These are phyloP conservation scores for Harringtonia aguacate DNA, from an alignment of 2,329 filamentous ascomycete genomes.

Conservation along the genomic window DNA sequence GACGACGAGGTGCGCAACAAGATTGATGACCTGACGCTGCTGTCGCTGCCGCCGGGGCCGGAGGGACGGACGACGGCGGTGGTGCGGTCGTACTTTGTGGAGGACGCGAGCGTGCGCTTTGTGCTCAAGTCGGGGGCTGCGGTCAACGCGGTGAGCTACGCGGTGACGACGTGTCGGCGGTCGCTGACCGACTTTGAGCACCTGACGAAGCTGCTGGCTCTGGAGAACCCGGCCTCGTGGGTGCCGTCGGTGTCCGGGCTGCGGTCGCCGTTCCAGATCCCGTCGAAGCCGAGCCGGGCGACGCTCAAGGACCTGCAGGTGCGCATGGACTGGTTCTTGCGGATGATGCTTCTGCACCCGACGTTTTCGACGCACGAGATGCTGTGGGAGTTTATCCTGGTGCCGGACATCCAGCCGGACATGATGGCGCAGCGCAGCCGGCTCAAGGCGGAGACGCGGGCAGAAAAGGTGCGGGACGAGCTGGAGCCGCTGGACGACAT, in stretches of 20 bases:
- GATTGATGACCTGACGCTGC: conserved; percentile 85
- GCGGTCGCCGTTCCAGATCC: conserved; percentile 84
- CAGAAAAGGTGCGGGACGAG: conserved; percentile 81
- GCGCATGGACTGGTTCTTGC: conserved; percentile 77
- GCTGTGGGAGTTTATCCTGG: conserved; percentile 97
- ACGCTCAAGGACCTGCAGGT: conserved; percentile 81
- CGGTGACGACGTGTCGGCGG: conserved; percentile 86
- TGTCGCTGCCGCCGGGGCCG: conserved; percentile 59
- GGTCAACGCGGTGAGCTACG: conserved; percentile 71
- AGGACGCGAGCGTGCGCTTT: conserved; percentile 86
- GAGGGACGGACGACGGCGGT: conserved; percentile 85
- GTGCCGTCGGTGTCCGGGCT: conserved; percentile 69
- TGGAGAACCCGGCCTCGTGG: conserved; percentile 94
- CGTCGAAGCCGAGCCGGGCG: conserved; percentile 80
- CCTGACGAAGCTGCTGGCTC: conserved; percentile 67
- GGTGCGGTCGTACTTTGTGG: conserved; percentile 91
- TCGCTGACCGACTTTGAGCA: conserved; percentile 87
- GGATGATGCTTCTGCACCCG: conserved; percentile 74
- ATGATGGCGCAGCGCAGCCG: conserved; percentile 84
- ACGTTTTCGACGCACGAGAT: conserved; percentile 95
- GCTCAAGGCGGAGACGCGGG: conserved; percentile 72
- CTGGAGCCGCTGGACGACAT: conserved; percentile 75
- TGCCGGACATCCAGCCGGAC: conserved; percentile 82
- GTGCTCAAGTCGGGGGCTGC: conserved; percentile 91
- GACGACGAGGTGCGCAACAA: conserved; percentile 95